These are phyloP conservation scores for Colletotrichum sp. DNA, from an alignment of 2,329 filamentous ascomycete genomes.

Conservation along the genomic window DNA sequence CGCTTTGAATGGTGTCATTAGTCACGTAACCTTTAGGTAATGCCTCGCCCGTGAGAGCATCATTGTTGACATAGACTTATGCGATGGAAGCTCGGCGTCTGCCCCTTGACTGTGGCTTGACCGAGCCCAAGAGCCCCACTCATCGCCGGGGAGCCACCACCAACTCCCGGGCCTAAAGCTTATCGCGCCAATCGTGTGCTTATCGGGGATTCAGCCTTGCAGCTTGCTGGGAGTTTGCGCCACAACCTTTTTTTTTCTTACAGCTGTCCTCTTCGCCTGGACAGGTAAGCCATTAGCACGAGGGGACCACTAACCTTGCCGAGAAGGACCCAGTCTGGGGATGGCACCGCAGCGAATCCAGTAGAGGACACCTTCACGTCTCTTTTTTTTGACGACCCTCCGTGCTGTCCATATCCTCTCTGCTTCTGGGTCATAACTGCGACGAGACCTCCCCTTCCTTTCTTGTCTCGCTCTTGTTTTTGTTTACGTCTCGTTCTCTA, in stretches of 20 bases:
- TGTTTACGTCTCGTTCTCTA: neutral
- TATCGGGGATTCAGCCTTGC: constrained; percentile 16
- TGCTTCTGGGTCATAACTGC: neutral
- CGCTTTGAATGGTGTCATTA: neutral
- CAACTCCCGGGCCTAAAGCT: constrained; percentile 3
- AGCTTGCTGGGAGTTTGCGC: neutral
- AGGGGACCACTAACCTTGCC: neutral
- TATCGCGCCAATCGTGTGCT: constrained; percentile 16
- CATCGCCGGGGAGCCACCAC: neutral
- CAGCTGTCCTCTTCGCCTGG: constrained; percentile 22
- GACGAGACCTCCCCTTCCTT: neutral
- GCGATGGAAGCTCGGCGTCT: constrained; percentile 1
- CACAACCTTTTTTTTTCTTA: constrained; percentile 15
- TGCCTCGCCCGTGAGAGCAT: neutral
- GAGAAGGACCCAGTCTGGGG: constrained; percentile 9
- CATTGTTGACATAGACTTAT: neutral
- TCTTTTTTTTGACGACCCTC: constrained; percentile 2
- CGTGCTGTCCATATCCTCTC: neutral
- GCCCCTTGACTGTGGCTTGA: constrained; percentile 11
- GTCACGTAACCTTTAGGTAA: constrained; percentile 19
- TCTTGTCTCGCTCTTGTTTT: neutral
- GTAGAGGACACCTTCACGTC: constrained; percentile 21
- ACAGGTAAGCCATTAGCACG: constrained; percentile 8
- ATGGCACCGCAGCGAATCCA: constrained; percentile 14
- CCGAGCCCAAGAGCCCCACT: neutral